Conservation (phyloP, 495 filamentous ascomycete genomes). For the Paragyromitra xinjiangensis region DNA sequence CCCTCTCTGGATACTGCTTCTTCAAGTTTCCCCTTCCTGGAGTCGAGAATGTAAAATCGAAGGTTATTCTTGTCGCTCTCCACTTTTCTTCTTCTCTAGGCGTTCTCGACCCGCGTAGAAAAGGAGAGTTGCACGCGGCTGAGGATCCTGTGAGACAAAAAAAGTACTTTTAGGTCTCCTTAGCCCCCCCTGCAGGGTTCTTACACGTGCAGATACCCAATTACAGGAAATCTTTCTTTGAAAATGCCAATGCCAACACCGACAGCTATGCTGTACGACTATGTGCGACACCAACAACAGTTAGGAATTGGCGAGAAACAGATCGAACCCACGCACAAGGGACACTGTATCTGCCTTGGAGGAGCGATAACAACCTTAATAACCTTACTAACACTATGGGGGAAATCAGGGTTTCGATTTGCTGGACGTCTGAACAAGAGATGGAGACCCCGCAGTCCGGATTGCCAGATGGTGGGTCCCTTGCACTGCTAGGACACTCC, state of each 20-base stretch:
- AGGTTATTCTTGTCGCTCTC: neutral
- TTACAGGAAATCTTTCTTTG: neutral
- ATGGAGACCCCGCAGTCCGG: slow-evolving; percentile 20
- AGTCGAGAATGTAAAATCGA: neutral
- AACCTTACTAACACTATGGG: neutral
- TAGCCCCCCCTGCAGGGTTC: slow-evolving; percentile 11
- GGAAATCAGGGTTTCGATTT: neutral
- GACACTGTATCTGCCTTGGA: neutral
- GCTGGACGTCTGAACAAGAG: neutral
- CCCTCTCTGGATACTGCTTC: neutral
- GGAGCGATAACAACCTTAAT: neutral
- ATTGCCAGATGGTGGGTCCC: neutral
- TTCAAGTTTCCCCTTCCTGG: neutral
- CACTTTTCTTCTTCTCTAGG: neutral
- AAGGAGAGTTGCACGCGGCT: neutral
- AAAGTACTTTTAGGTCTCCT: slow-evolving; percentile 24
- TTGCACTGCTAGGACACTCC: neutral
- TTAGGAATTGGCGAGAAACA: slow-evolving; percentile 1
- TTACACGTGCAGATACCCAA: neutral
- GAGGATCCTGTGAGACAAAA: slow-evolving; percentile 8
- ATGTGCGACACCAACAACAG: slow-evolving; percentile 18
- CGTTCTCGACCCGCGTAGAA: neutral
- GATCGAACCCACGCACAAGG: neutral
- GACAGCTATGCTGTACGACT: slow-evolving; percentile 3
- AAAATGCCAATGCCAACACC: slow-evolving; percentile 4